Base-by-base conservation (phyloP, 352 stramenopile species). In the Globisporangium sylvaticum region DNA sequence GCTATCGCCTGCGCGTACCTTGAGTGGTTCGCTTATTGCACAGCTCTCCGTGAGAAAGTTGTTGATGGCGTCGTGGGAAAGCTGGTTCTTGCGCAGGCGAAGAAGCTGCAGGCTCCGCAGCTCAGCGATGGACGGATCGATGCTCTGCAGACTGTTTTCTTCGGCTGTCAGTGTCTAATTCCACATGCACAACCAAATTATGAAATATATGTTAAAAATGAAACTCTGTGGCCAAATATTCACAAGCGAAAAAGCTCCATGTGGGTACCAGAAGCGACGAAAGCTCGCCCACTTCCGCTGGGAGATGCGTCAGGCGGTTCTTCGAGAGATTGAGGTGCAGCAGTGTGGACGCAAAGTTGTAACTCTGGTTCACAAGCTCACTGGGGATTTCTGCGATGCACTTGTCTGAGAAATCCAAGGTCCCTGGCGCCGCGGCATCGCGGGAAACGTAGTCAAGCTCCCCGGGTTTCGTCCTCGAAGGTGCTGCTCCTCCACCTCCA, bases 41-140 rank as follows among this genome's bases (percentile, higher is more conserved):
- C 60, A 64, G 10, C 62, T 68, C 4, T 63, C 53, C 1, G 62
- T 65, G 7, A 92, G 68, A 56, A 90, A 78, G 7, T 70, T 61
- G 42, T 86, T 66, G 10, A 92, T 67, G 1, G 71, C 76, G 18
- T 79, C 66, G 7, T 71, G 67, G 8, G 80, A 80, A 20, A 95
- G 73, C 44, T 81, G 75, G 54, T 95, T 94, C 65, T 95, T 95
- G 5, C 83, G 79, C 39, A 94, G 56, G 42, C 83, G 84, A 39
- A 95, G 65, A 1, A 89, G 69, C 39, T 89, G 71, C 8, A 95
- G 74, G 5, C 74, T 71, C 44, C 74, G 73, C 18, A 95, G 71
- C 22, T 60, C 48, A 42, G 72, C 74, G 31, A 94, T 77, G 0
- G 72, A 75, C 0, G 68, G 37, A 32, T 87, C 69, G 1, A 95